Evolutionary conservation across 1,284 basidiomycete species (phyloP).

Genomic region (Cerioporus squamosus): DNA sequence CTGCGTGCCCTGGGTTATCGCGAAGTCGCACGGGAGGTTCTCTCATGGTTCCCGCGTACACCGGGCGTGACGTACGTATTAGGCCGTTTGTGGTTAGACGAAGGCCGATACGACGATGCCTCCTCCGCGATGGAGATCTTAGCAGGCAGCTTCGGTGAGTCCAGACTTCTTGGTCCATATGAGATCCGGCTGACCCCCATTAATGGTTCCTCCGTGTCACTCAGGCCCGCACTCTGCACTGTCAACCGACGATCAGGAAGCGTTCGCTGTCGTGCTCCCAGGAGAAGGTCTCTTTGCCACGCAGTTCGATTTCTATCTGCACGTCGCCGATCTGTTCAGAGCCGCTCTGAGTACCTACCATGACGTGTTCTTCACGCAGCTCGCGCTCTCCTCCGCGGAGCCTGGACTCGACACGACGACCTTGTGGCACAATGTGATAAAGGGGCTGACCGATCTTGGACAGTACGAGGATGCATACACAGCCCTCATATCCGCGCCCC

Average conservation of each 20-base stretch:
- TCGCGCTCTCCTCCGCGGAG: conserved; percentile 75
- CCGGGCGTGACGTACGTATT: conserved; percentile 78
- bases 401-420: conserved; percentile 57
- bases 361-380: conserved; percentile 75
- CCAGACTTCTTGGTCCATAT: conserved; percentile 1
- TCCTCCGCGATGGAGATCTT: conserved; percentile 73
- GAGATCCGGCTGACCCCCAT: conserved; percentile 1
- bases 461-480: conserved; percentile 88
- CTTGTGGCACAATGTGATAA: conserved; percentile 82
- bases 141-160: conserved; percentile 79
- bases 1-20: conserved; percentile 71
- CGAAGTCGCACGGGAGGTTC: conserved; percentile 63
- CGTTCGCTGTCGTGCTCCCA: conserved; percentile 68
- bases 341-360: conserved; percentile 56
- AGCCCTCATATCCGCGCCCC: conserved; percentile 73
- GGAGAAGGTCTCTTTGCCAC: conserved; percentile 58
- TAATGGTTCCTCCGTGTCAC: background rate
- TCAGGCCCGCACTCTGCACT: conserved; percentile 58
- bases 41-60: conserved; percentile 77
- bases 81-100: conserved; percentile 68
- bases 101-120: conserved; percentile 79
- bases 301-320: conserved; percentile 77
- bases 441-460: conserved; percentile 73
- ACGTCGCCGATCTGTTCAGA: conserved; percentile 77
- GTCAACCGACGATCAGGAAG: conserved; percentile 63